Base-by-base conservation (phyloP, 352 stramenopile species). In the Phytopythium vexans region DNA sequence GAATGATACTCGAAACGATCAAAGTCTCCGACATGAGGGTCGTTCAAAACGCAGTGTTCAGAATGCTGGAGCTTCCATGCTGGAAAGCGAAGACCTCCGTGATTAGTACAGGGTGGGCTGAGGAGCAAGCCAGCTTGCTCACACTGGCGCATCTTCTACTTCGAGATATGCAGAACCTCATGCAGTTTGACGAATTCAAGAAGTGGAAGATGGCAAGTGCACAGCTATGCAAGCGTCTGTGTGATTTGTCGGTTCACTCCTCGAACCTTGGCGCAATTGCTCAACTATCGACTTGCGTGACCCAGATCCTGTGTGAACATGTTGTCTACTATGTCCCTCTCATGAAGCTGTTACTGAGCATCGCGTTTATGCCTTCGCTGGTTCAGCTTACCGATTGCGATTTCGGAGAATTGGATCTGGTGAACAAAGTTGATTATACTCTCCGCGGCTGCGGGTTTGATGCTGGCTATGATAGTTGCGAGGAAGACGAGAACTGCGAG, bases 271-370 rank as follows among this genome's bases (percentile, higher is more conserved):
- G 10, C 36, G 0, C 33, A 56, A 11, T 38, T 42, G 16, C 38
- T 31, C 39, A n/a, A 4, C 15, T 74, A 11, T 78, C 62, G 33
- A 58, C 44, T 1, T 16, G 66, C 21, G 71, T 62, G 4, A 86
- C 87, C 41, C 61, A 62, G 31, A 56, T 86, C 10, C 36, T 92
- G 45, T 87, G 78, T 40, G 76, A 88, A 6, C 80, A 92, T 51
- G 73, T 82, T 6, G 74, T 92, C 11, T 78, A 83, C 52, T 79
- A 87, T 33, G 49, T 60, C 11, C 72, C 68, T 12, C 63, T 91
- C 8, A 63, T 92, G 49, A 77, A 73, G 43, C 54, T 68, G 16
- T 57, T 89, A 6, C 51, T 86, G 21, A 64, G 43, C 36, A 67
- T 85, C 33, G 72, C 63, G 0, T 43, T 53, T 27, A 16, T 53